These are phyloP conservation scores for Leucocoprinus leucothites DNA, from an alignment of 768 basidiomycete species.

Conservation along the genomic window DNA sequence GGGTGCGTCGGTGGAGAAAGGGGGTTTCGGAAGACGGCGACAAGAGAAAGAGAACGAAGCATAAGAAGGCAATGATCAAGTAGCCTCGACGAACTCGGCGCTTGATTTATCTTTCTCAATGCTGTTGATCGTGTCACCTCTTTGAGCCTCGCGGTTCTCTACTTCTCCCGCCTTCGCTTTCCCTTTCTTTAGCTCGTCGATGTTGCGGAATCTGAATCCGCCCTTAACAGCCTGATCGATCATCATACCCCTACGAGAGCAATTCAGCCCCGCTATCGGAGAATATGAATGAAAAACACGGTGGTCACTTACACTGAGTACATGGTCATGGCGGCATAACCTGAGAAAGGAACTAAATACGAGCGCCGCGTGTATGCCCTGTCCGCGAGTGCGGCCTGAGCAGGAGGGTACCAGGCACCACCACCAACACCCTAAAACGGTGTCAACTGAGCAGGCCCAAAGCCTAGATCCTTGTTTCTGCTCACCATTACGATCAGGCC, in stretches of 20 bases:
- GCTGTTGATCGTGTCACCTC: constrained; percentile 2
- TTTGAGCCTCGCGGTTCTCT: constrained; percentile 10
- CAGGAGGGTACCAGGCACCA: constrained; percentile 68
- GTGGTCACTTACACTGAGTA: constrained; percentile 50
- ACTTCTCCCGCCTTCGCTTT: constrained; percentile 4
- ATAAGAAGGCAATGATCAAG: constrained; percentile 10
- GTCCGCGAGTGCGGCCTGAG: constrained; percentile 56
- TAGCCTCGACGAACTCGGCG: constrained; percentile 14
- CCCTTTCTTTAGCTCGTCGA: constrained; percentile 34
- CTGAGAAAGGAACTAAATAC: constrained; percentile 58
- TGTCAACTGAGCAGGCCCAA: background rate
- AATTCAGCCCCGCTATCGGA: constrained; percentile 5
- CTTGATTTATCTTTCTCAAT: constrained; percentile 11
- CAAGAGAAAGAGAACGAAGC: background rate
- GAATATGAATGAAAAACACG: no score
- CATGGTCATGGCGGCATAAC: constrained; percentile 54
- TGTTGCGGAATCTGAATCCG: constrained; percentile 48
- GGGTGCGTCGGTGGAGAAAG: background rate
- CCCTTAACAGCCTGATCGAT: constrained; percentile 44
- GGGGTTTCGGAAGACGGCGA: background rate
- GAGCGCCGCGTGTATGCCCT: constrained; percentile 45
- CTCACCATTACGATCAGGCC: constrained; percentile 61
- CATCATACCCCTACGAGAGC: constrained; percentile 43
- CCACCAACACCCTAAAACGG: constrained; percentile 48
- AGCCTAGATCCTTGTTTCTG: constrained; percentile 12